Conservation (phyloP, 2,329 filamentous ascomycete genomes). For the Xylaria sp. region DNA sequence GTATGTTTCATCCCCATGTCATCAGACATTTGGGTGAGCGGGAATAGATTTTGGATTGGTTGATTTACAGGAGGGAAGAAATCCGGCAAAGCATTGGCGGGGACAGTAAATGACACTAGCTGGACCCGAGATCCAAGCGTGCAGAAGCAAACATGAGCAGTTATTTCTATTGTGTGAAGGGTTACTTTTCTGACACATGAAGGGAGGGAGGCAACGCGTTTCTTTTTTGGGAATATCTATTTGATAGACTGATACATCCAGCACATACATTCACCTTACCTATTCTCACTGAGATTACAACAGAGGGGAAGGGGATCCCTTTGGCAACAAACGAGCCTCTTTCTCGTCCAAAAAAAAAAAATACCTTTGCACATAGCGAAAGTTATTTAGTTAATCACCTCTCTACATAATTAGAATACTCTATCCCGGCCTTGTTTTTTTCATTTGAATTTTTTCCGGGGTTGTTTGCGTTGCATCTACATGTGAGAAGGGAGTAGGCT, state of each 20-base stretch:
- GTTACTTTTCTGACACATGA: background rate
- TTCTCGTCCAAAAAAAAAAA: background rate
- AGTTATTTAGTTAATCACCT: constrained; percentile 4
- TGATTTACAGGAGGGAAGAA: background rate
- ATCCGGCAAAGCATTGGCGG: background rate
- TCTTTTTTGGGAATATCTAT: background rate
- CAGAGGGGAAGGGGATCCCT: background rate
- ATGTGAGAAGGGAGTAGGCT: background rate
- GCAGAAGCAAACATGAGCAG: background rate
- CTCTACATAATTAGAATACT: constrained; percentile 8
- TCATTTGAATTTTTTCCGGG: background rate
- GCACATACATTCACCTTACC: background rate
- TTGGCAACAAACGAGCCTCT: too few species aligned
- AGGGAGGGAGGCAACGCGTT: too few species aligned
- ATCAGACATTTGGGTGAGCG: background rate
- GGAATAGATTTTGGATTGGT: background rate
- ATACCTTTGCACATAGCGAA: too few species aligned
- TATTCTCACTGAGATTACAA: background rate
- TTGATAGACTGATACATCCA: constrained; percentile 7
- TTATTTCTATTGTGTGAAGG: background rate
- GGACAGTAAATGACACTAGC: background rate
- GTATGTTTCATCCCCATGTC: background rate
- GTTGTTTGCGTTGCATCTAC: background rate
- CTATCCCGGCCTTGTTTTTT: background rate
- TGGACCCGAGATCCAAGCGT: background rate